Conservation (phyloP, 306 rosid genomes). For the Casuarina glauca region DNA sequence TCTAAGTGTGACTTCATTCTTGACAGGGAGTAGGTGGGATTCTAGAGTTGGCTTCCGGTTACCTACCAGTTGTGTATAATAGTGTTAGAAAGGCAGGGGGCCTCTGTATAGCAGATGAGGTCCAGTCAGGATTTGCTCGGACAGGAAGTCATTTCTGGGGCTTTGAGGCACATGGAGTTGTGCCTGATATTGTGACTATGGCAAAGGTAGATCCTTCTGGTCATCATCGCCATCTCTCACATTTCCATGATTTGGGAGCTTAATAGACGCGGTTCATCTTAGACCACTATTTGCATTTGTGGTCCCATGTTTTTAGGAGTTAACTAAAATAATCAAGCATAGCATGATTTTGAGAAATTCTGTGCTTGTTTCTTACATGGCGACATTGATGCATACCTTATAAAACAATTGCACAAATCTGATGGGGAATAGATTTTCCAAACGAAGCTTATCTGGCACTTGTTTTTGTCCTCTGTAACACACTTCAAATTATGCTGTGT, state of each 20-base stretch:
- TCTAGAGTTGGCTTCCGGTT: conserved; percentile 51
- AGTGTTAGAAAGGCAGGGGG: conserved; percentile 48
- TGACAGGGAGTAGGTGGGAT: conserved; percentile 58
- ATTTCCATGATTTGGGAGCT: conserved; percentile 1
- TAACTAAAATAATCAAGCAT: not conserved
- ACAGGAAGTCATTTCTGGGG: conserved; percentile 55
- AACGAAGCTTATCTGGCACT: conserved; percentile 3
- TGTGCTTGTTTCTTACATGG: not conserved
- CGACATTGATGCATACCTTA: not conserved
- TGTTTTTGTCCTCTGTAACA: not conserved
- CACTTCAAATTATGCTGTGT: not conserved
- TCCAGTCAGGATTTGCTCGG: conserved; percentile 50
- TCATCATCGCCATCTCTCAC: conserved; percentile 2
- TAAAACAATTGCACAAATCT: not conserved
- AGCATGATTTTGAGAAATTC: not conserved
- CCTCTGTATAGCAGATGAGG: conserved; percentile 52
- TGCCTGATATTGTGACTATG: conserved; percentile 53
- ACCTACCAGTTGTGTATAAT: conserved; percentile 44
- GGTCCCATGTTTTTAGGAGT: not conserved
- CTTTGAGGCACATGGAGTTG: conserved; percentile 49
- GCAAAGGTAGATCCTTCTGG: conserved; percentile 43
- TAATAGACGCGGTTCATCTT: not conserved
- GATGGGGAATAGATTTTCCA: not conserved
- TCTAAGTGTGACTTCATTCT: conserved; percentile 12
- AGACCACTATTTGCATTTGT: not conserved